Evolutionary conservation across 2,329 filamentous ascomycete genomes (phyloP), one percentile per base, ranked within the genome.

Genomic region (Aspergillus eucalypticola): DNA sequence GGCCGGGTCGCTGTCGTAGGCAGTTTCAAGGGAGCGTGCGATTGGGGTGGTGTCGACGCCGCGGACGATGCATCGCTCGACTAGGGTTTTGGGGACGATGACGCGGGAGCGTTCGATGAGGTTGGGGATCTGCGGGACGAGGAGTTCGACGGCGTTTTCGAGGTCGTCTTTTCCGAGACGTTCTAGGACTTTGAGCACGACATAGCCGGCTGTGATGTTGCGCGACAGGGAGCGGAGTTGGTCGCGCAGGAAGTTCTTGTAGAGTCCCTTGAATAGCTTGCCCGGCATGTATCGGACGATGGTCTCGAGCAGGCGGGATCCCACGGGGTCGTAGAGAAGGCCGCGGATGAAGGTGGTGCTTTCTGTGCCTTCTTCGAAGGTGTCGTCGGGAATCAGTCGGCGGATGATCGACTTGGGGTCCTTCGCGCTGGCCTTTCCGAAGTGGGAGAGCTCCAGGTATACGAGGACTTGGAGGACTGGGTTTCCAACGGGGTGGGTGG

Each of bases 391-490:
- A 1, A 97, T 81, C 0, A 99, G 84, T 63, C 87, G 87, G 60
- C 86, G 88, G 10, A 96, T 84, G 10, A 98, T 85, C 0, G 90
- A 86, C 44, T 84, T 85, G 6, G 85, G 79, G 63, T 90, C 85
- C 64, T 86, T 87, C 3, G 82, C 84, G 63, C 86, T 86, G 57
- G 84, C 82, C 66, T 91, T 90, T 54, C 86, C 86, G 65, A 90
- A 89, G 60, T 90, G 82, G 0, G 87, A 84, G 51, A 98, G 85
- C 71, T 99, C 95, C 15, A 99, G 82, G 71, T 93, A 91, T 3
- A 99, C 81, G 29, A 99, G 81, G 1, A 98, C 84, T 73, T 98
- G 95, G n/a, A 99, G 82, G 0, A 92, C 90, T 0, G 95, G 95
- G 70, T 96, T 97, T 51, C 92, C 95, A 1, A 94, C 90, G 4